phyloP scores from a whole-genome alignment of 2,329 filamentous ascomycete genomes.

The Fusarium drepaniforme region DNA sequence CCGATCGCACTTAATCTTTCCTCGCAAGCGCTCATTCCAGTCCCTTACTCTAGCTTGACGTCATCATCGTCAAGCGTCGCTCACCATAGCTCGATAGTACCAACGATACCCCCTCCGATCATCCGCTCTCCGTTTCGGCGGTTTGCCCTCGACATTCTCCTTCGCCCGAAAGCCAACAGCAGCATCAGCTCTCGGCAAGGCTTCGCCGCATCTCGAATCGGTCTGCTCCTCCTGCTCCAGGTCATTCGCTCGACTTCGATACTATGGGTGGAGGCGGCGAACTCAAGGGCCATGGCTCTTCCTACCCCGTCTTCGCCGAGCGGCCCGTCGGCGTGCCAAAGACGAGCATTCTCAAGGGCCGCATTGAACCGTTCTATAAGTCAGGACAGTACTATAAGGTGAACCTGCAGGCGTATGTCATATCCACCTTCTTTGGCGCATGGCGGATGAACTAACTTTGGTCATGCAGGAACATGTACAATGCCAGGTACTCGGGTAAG shows the following conservation, averaged over 20 bases:
- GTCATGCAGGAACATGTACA: conserved; percentile 52
- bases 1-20: not conserved
- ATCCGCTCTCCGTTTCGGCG: conserved; percentile 39
- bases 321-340: conserved; percentile 82
- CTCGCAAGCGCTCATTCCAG: not conserved
- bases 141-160: conserved; percentile 42
- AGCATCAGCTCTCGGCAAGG: conserved; percentile 35
- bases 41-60: conserved; percentile 14
- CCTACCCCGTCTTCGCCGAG: conserved; percentile 65
- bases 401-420: conserved; percentile 77
- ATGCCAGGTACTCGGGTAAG: conserved; percentile 67
- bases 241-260: conserved; percentile 44
- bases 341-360: conserved; percentile 84
- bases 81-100: conserved; percentile 38
- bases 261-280: conserved; percentile 66
- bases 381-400: conserved; percentile 82
- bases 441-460: conserved; percentile 19
- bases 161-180: conserved; percentile 34
- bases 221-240: conserved; percentile 53
- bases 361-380: conserved; percentile 84
- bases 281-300: conserved; percentile 56
- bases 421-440: not conserved
- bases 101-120: conserved; percentile 38
- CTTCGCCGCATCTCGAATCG: conserved; percentile 51
- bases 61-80: conserved; percentile 20